These are phyloP conservation scores for Hanseniaspora thailandica DNA, from an alignment of 805 yeast genomes.

Conservation along the genomic window DNA sequence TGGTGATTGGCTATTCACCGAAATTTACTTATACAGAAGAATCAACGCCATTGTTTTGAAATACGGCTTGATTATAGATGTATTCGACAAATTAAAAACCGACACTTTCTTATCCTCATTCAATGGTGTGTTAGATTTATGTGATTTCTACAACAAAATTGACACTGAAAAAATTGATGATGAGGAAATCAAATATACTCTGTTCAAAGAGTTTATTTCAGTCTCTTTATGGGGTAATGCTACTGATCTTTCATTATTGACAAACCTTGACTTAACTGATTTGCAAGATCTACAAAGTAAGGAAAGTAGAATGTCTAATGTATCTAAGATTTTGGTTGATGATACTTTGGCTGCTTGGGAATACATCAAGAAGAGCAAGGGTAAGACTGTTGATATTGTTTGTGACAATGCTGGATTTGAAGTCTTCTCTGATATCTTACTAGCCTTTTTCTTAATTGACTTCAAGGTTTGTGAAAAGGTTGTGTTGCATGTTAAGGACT, in stretches of 20 bases:
- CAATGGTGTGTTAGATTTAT: slow-evolving; percentile 70
- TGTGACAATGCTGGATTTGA: slow-evolving; percentile 94
- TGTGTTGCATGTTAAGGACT: slow-evolving; percentile 73
- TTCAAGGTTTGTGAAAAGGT: slow-evolving; percentile 51
- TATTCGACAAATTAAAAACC: slow-evolving; percentile 60
- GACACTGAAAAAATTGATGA: slow-evolving; percentile 30
- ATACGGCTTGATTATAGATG: slow-evolving; percentile 44
- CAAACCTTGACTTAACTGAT: slow-evolving; percentile 81
- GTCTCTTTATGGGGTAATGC: slow-evolving; percentile 97
- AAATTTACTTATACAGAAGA: slow-evolving; percentile 70
- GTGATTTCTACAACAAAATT: slow-evolving; percentile 28
- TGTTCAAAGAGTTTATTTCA: slow-evolving; percentile 75
- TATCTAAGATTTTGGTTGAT: slow-evolving; percentile 63
- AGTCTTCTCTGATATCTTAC: slow-evolving; percentile 69
- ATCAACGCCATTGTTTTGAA: slow-evolving; percentile 24
- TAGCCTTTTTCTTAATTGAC: slow-evolving; percentile 58
- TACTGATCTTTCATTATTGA: slow-evolving; percentile 80
- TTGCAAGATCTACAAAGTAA: slow-evolving; percentile 86
- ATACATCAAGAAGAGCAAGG: slow-evolving; percentile 26
- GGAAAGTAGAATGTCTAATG: slow-evolving; percentile 70
- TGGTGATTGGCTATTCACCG: slow-evolving; percentile 86
- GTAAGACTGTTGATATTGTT: slow-evolving; percentile 56
- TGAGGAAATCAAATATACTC: slow-evolving; percentile 30
- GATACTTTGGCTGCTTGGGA: slow-evolving; percentile 64
- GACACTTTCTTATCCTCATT: slow-evolving; percentile 64